Conservation (phyloP, 192 early-diverging fungal species). For the Coemansia sp. region DNA sequence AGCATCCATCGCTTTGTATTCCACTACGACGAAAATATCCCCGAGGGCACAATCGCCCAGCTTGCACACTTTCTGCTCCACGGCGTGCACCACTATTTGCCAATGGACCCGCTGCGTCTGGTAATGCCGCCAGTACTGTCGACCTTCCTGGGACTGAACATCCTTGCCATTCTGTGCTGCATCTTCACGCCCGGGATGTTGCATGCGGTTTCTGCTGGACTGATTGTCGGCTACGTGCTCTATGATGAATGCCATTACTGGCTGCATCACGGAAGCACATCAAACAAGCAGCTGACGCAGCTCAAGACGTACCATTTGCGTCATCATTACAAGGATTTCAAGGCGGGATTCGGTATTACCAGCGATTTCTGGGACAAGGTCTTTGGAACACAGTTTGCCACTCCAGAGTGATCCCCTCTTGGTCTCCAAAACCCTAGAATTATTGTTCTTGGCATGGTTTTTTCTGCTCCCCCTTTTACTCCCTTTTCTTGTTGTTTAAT, state of each 20-base stretch:
- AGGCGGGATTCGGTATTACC: constrained; percentile 87
- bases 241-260: constrained; percentile 96
- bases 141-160: constrained; percentile 59
- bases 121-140: constrained; percentile 90
- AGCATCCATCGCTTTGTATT: constrained; percentile 90
- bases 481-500: constrained; percentile 3
- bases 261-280: constrained; percentile 85
- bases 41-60: constrained; percentile 77
- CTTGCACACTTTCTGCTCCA: constrained; percentile 86
- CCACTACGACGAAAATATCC: constrained; percentile 86
- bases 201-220: constrained; percentile 72
- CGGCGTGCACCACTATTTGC: constrained; percentile 95
- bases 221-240: constrained; percentile 78
- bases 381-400: constrained; percentile 63
- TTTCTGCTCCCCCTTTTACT: too few relatives aligned
- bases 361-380: constrained; percentile 88
- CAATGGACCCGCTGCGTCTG: constrained; percentile 94
- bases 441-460: background rate
- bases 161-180: constrained; percentile 60
- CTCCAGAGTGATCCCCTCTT: constrained; percentile 3
- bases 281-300: constrained; percentile 68
- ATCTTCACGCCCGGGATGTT: constrained; percentile 67
- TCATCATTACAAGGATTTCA: constrained; percentile 93
- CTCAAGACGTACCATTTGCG: constrained; percentile 95
- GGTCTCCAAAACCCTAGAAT: constrained; percentile 10